Evolutionary conservation across 169 alveolate species (phyloP), one percentile per base, ranked within the genome.

Genomic region (Eimeria zaria): DNA sequence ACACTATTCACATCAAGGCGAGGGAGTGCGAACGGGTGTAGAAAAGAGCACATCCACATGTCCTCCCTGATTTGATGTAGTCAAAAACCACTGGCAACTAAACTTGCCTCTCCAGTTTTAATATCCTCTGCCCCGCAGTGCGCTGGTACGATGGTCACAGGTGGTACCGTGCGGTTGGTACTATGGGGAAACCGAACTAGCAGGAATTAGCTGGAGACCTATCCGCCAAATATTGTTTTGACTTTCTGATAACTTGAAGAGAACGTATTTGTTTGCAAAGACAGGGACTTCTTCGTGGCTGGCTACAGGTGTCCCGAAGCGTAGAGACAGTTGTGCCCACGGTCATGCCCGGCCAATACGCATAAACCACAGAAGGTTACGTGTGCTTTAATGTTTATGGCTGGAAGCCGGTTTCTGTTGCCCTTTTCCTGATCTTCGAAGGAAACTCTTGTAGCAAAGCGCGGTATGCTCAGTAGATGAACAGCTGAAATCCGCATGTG

Each of bases 101-200:
- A 73, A 73, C 18, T 73, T 39, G 33, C 55, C 55, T 39, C 55
- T 69, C 55, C 33, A 73, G 18, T 14, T 73, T 18, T 39, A 39
- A 6, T 39, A 30, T 41, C 53, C 53, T n/a, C 81, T 36, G 18
- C 51, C 33, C 83, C 18, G 55, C 3, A 39, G 1, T 6, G 33
- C 83, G 16, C 18, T 41, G 83, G 83, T 39, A 39, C 53, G 30
- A 33, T 73, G 83, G 53, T 73, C 83, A 73, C 83, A 73, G n/a
- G 33, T 39, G 55, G 83, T 20, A 22, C 53, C 16, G 16, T 73
- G 18, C 53, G 2, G 83, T 20, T 39, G 36, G 30, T 4, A 46
- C 46, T 18, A 1, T 20, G 33, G 18, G 83, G 33, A 30, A 7
- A 20, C 53, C 6, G 12, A 73, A 36, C 83, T 39, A 16, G 16